phyloP scores from a whole-genome alignment of 352 stramenopile genomes.

The Plasmopara halstedii region DNA sequence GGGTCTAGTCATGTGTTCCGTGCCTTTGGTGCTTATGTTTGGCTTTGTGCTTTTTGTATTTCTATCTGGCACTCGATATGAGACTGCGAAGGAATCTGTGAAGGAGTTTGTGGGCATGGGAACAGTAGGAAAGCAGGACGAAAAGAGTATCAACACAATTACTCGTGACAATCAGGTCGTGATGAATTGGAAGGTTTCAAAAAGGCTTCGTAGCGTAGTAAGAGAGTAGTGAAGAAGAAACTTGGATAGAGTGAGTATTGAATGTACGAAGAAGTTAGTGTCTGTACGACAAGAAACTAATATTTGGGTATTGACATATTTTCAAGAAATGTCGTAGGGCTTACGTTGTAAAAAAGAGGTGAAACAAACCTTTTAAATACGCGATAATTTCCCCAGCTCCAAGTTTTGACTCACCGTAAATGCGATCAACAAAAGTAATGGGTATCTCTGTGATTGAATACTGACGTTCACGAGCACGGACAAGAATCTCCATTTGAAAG shows the following conservation, averaged over 20 bases:
- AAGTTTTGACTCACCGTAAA: constrained; percentile 99
- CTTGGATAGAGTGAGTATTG: constrained; percentile 2
- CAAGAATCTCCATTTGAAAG: constrained; percentile 99
- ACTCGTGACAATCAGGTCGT: too few species aligned
- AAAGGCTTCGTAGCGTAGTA: not conserved
- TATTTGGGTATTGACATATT: not conserved
- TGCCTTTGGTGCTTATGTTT: constrained; percentile 51
- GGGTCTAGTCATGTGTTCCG: constrained; percentile 59
- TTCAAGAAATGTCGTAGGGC: too few species aligned
- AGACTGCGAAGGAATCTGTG: constrained; percentile 7
- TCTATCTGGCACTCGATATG: constrained; percentile 25
- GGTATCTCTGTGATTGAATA: constrained; percentile 94
- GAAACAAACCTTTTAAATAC: constrained; percentile 94
- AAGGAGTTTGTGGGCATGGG: constrained; percentile 3
- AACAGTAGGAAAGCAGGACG: not conserved
- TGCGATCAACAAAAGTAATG: constrained; percentile 98
- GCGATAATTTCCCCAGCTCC: constrained; percentile 95
- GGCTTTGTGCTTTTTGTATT: constrained; percentile 53
- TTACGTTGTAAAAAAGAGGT: constrained; percentile 95
- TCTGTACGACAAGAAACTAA: not conserved
- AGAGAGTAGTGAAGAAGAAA: constrained; percentile 1
- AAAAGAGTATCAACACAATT: too few species aligned
- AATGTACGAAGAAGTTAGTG: not conserved
- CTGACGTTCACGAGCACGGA: constrained; percentile 87
- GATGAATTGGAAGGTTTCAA: not conserved